A percentile compares a stretch with the other conserved stretches of the same genome.
Conservation (phyloP, 75 land plant genomes). For the Adiantum capillusveneris region DNA sequence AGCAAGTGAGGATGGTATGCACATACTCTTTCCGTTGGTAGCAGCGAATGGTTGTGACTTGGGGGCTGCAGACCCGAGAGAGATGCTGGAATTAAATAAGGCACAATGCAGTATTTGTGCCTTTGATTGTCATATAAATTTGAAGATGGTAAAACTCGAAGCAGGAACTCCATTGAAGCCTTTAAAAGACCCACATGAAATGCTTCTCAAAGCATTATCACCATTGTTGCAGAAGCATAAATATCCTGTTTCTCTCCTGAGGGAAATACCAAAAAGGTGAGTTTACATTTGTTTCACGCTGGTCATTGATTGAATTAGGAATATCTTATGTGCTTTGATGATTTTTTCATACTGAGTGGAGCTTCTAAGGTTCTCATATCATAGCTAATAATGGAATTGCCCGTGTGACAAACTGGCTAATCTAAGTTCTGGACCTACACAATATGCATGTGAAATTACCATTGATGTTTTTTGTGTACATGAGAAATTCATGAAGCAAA, state of each 20-base stretch:
- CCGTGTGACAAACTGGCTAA: too few species aligned
- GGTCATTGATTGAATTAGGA: too few species aligned
- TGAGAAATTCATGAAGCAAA: too few species aligned
- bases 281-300: conserved; percentile 2
- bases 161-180: conserved; percentile 19
- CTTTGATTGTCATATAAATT: conserved; percentile 8
- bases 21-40: conserved; percentile 63
- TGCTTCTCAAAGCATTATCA: conserved; percentile 39
- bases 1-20: conserved; percentile 23
- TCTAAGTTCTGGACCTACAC: too few species aligned
- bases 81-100: conserved; percentile 11
- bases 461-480: too few species aligned
- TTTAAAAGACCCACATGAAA: conserved; percentile 34
- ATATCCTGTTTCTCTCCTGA: conserved; percentile 41
- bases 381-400: too few species aligned
- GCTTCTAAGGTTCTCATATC: too few species aligned
- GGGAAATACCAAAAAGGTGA: conserved; percentile 71
- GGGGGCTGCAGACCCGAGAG: not conserved
- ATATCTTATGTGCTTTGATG: too few species aligned
- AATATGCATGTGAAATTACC: too few species aligned
- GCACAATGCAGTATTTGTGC: not conserved
- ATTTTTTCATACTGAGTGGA: too few species aligned
- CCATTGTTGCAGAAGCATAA: conserved; percentile 37
- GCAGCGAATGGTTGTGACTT: conserved; percentile 16
- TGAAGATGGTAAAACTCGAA: conserved; percentile 18